Conservation (phyloP, 306 rosid genomes). For the Bauhinia variegata region DNA sequence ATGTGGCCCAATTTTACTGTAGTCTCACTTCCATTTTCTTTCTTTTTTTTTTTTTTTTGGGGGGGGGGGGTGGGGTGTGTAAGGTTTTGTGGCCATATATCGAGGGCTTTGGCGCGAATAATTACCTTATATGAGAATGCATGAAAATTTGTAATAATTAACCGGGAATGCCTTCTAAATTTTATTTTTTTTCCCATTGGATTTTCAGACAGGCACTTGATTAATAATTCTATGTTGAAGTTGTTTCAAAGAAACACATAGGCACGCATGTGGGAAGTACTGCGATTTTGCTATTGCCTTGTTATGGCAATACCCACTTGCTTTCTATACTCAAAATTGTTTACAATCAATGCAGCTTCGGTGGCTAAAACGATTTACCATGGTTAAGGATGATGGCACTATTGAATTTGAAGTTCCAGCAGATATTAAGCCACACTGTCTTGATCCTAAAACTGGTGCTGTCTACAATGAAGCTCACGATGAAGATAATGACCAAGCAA, state of each 20-base stretch:
- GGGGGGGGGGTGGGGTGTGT: too few species aligned
- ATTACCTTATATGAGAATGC: background rate
- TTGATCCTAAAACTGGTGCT: too few species aligned
- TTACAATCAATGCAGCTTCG: constrained; percentile 54
- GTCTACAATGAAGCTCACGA: too few species aligned
- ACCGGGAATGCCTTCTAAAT: too few species aligned
- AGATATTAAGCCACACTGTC: constrained; percentile 44
- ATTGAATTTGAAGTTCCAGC: constrained; percentile 70
- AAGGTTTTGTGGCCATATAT: too few species aligned
- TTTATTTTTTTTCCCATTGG: too few species aligned
- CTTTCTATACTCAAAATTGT: constrained; percentile 17
- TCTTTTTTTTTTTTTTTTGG: too few species aligned
- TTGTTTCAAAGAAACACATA: background rate
- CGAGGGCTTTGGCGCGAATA: background rate
- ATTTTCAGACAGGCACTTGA: too few species aligned
- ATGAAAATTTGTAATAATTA: background rate
- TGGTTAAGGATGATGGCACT: constrained; percentile 71
- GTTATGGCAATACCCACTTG: too few species aligned
- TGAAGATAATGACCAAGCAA: constrained; percentile 26
- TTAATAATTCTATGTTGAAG: background rate
- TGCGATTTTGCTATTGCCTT: background rate
- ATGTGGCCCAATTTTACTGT: background rate
- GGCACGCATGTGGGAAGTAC: background rate
- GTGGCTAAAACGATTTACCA: constrained; percentile 55
- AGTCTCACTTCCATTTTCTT: background rate